Evolutionary conservation across 495 filamentous ascomycete species (phyloP).

Genomic region (Rhypophila decipiens): DNA sequence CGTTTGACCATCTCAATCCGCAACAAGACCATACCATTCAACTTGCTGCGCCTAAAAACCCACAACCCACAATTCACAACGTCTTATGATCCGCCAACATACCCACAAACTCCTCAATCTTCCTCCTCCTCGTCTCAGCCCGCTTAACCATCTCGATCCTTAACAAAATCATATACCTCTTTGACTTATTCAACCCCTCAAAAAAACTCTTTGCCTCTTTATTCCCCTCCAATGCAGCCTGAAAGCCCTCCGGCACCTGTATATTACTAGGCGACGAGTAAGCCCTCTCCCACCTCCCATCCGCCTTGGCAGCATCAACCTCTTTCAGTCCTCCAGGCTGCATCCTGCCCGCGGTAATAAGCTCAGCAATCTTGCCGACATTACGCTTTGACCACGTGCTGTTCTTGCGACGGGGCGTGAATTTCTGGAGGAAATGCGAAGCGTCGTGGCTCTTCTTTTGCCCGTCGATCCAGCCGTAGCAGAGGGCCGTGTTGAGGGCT

Average conservation of each 20-base stretch:
- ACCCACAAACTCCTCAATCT: slow-evolving; percentile 22
- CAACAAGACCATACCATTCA: too few relatives aligned
- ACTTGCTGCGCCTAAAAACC: too few relatives aligned
- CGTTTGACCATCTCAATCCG: too few relatives aligned
- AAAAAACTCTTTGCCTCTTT: slow-evolving; percentile 31
- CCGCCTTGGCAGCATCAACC: slow-evolving; percentile 47
- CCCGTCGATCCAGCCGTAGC: slow-evolving; percentile 57
- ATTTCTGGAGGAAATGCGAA: slow-evolving; percentile 41
- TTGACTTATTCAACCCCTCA: slow-evolving; percentile 32
- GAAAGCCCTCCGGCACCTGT: slow-evolving; percentile 39
- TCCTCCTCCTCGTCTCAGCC: slow-evolving; percentile 19
- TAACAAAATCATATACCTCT: slow-evolving; percentile 38
- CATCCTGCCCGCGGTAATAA: slow-evolving; percentile 42
- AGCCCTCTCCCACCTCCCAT: slow-evolving; percentile 50
- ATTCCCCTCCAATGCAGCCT: slow-evolving; percentile 21
- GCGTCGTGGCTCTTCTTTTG: slow-evolving; percentile 37
- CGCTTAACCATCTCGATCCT: slow-evolving; percentile 34
- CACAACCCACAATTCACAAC: too few relatives aligned
- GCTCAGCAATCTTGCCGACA: slow-evolving; percentile 36
- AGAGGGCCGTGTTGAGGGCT: slow-evolving; percentile 50
- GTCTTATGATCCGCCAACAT: slow-evolving; percentile 18
- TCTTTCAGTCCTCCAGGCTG: slow-evolving; percentile 37
- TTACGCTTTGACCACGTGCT: slow-evolving; percentile 48
- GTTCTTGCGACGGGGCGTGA: slow-evolving; percentile 47
- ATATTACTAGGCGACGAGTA: slow-evolving; percentile 43